Conservation (phyloP, 2,329 filamentous ascomycete species). For the Colletotrichum filicis region DNA sequence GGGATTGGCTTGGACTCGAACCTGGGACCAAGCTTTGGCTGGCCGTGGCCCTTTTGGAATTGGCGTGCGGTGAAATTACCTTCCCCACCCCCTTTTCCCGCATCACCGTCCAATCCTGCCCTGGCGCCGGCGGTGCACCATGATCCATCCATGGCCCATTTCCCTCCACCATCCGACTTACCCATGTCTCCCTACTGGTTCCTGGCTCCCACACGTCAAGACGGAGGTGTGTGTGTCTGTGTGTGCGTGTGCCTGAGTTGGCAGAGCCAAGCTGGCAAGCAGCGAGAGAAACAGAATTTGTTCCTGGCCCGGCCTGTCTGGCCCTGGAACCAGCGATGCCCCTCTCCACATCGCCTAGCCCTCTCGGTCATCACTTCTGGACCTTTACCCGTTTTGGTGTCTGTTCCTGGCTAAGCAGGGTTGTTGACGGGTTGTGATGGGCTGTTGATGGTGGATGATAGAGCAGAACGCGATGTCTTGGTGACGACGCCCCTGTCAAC, state of each 20-base stretch:
- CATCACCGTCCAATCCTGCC: constrained; percentile 31
- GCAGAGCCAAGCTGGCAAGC: neutral
- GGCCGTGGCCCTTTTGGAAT: constrained; percentile 3
- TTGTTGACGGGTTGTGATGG: constrained; percentile 1
- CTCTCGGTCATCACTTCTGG: constrained; percentile 29
- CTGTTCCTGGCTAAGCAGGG: constrained; percentile 34
- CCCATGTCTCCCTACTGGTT: constrained; percentile 13
- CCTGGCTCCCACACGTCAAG: neutral
- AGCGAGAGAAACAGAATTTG: neutral
- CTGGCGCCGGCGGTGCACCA: constrained; percentile 10
- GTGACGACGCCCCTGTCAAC: constrained; percentile 22
- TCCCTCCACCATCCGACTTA: constrained; percentile 19
- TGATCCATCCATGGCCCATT: constrained; percentile 10
- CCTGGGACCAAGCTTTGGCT: constrained; percentile 29
- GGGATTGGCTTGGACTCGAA: constrained; percentile 21
- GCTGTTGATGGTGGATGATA: constrained; percentile 10
- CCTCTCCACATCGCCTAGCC: constrained; percentile 13
- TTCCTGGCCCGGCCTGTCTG: constrained; percentile 4
- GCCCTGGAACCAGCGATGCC: constrained; percentile 14
- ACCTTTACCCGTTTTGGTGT: constrained; percentile 21
- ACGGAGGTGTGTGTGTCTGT: neutral
- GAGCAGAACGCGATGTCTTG: constrained; percentile 6
- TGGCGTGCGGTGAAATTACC: constrained; percentile 29
- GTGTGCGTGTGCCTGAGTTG: neutral
- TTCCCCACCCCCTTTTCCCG: constrained; percentile 34